phyloP scores from a whole-genome alignment of 441 rosid genomes.

The Adansonia gregorii region DNA sequence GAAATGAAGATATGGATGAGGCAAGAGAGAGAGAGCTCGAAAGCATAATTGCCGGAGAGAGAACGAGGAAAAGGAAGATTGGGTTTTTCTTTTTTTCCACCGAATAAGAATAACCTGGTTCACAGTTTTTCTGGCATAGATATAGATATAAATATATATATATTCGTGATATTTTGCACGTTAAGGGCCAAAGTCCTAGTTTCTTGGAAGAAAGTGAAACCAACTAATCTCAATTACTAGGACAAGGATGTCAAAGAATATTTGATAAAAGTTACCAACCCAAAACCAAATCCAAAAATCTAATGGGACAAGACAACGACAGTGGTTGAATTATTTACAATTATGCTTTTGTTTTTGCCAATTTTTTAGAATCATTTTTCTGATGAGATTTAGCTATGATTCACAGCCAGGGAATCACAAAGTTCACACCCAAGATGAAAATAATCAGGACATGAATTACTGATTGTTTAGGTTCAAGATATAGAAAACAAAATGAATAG shows the following conservation, averaged over 20 bases:
- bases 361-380: neutral
- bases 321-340: neutral
- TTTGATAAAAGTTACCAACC: neutral
- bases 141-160: too few species aligned
- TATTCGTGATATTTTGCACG: slow-evolving; percentile 5
- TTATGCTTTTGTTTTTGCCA: neutral
- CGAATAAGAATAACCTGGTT: neutral
- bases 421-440: neutral
- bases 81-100: slow-evolving; percentile 4
- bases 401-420: neutral
- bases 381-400: neutral
- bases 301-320: neutral
- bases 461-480: neutral
- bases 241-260: neutral
- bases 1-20: slow-evolving; percentile 42
- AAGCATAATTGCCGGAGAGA: slow-evolving; percentile 42
- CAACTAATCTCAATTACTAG: neutral
- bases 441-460: neutral
- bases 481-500: neutral
- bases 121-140: neutral
- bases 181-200: neutral
- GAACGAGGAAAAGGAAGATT: slow-evolving; percentile 18
- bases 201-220: neutral
- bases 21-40: slow-evolving; percentile 43
- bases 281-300: neutral